Conservation (phyloP, 176 grass and related monocot genomes). For the Eragrostis curvula region DNA sequence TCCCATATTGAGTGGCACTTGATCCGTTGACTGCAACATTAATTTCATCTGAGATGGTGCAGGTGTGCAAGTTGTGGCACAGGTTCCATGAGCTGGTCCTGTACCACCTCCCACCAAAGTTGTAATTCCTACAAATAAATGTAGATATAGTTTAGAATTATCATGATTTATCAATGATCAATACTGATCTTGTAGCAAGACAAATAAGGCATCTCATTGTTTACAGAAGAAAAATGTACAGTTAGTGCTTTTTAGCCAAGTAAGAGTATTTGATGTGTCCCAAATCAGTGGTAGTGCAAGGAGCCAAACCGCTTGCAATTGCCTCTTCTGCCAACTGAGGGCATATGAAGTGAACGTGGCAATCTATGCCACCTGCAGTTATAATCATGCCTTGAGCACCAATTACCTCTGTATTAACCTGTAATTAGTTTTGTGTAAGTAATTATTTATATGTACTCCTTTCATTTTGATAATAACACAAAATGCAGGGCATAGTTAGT, state of each 20-base stretch:
- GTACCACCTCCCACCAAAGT: constrained; percentile 96
- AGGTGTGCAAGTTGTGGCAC: constrained; percentile 96
- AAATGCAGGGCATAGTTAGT: constrained; percentile 29
- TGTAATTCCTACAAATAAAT: constrained; percentile 72
- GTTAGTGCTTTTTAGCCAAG: neutral
- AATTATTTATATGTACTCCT: neutral
- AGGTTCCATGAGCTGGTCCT: constrained; percentile 96
- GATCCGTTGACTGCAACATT: constrained; percentile 94
- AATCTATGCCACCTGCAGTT: constrained; percentile 95
- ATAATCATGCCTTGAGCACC: constrained; percentile 91
- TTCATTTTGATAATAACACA: constrained; percentile 23
- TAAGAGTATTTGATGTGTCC: neutral
- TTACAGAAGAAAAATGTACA: neutral
- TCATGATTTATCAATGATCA: constrained; percentile 21
- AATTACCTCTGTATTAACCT: constrained; percentile 97
- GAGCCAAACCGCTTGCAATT: constrained; percentile 80
- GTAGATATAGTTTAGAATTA: constrained; percentile 19
- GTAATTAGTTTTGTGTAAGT: constrained; percentile 31
- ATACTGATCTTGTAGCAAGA: neutral
- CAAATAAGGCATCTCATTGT: constrained; percentile 1
- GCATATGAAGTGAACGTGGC: constrained; percentile 98
- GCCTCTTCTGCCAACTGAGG: constrained; percentile 84
- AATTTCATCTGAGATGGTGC: constrained; percentile 88
- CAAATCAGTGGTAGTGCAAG: constrained; percentile 33
- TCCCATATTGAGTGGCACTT: constrained; percentile 87